These are phyloP conservation scores for Colletotrichum liaoningense DNA, from an alignment of 2,329 filamentous ascomycete species.

Conservation along the genomic window DNA sequence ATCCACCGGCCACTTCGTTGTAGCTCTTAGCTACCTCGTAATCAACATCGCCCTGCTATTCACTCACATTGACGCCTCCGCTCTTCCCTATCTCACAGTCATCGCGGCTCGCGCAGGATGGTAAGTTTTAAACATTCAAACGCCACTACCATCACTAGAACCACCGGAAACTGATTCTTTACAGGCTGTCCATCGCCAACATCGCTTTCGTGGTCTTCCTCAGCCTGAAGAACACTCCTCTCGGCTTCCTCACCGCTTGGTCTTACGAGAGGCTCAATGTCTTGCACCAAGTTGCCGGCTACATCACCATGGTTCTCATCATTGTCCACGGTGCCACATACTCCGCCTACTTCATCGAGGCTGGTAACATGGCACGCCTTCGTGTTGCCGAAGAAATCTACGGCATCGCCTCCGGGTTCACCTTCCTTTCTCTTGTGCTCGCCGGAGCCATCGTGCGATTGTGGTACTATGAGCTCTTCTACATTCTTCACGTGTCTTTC, in stretches of 20 bases:
- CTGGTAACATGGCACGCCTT: constrained; percentile 45
- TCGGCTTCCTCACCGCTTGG: constrained; percentile 63
- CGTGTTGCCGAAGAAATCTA: constrained; percentile 53
- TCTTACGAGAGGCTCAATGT: constrained; percentile 71
- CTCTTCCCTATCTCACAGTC: constrained; percentile 45
- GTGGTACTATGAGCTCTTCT: constrained; percentile 67
- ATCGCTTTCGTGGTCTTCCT: constrained; percentile 64
- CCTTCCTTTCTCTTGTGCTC: constrained; percentile 57
- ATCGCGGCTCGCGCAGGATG: constrained; percentile 53
- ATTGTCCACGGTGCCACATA: constrained; percentile 60
- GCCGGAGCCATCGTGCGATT: constrained; percentile 57
- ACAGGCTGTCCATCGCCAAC: constrained; percentile 57
- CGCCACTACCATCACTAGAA: background rate
- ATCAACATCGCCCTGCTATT: constrained; percentile 50
- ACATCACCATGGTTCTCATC: constrained; percentile 57
- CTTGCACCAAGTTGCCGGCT: constrained; percentile 66
- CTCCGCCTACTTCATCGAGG: constrained; percentile 50
- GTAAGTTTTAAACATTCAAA: constrained; percentile 40
- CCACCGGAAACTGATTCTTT: background rate
- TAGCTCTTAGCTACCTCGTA: constrained; percentile 44
- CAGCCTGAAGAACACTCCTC: constrained; percentile 66
- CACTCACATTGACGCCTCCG: constrained; percentile 46
- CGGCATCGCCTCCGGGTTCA: constrained; percentile 60
- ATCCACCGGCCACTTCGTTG: constrained; percentile 44
- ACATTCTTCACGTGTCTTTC: constrained; percentile 61